Conservation (phyloP, 805 yeast species). For the Candida nitratophila region DNA sequence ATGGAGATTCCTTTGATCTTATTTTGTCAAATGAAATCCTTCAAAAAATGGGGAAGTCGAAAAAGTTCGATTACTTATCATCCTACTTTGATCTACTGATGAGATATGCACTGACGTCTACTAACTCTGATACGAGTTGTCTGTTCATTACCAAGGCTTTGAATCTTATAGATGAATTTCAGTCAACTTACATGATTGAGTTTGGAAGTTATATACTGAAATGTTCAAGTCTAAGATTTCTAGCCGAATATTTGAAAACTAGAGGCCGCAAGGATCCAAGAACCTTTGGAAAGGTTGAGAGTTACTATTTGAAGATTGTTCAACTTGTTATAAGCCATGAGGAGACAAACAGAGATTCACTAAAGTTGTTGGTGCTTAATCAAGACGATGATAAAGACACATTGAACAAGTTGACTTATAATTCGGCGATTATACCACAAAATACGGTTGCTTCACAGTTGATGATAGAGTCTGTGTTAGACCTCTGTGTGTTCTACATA, state of each 20-base stretch:
- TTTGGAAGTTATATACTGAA: constrained; percentile 22
- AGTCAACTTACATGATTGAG: constrained; percentile 11
- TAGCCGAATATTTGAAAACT: constrained; percentile 23
- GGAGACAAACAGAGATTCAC: constrained; percentile 3
- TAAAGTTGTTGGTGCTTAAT: neutral
- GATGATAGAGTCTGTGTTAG: constrained; percentile 22
- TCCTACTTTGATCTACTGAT: constrained; percentile 30
- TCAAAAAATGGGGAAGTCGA: constrained; percentile 10
- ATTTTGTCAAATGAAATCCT: neutral
- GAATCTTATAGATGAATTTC: constrained; percentile 23
- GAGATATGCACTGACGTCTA: constrained; percentile 31
- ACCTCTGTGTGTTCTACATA: constrained; percentile 22
- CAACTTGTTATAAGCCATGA: constrained; percentile 18
- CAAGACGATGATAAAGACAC: neutral
- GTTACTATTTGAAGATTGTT: constrained; percentile 22
- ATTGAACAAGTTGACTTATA: neutral
- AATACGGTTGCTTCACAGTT: constrained; percentile 14
- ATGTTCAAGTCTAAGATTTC: constrained; percentile 27
- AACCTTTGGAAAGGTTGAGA: constrained; percentile 14
- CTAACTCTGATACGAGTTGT: constrained; percentile 17
- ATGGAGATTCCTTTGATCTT: neutral
- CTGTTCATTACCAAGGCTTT: constrained; percentile 23
- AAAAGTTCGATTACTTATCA: constrained; percentile 22
- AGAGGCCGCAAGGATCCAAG: neutral
- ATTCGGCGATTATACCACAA: constrained; percentile 17